Conservation (phyloP, 2,329 filamentous ascomycete species). For the Fusarium chuoi region DNA sequence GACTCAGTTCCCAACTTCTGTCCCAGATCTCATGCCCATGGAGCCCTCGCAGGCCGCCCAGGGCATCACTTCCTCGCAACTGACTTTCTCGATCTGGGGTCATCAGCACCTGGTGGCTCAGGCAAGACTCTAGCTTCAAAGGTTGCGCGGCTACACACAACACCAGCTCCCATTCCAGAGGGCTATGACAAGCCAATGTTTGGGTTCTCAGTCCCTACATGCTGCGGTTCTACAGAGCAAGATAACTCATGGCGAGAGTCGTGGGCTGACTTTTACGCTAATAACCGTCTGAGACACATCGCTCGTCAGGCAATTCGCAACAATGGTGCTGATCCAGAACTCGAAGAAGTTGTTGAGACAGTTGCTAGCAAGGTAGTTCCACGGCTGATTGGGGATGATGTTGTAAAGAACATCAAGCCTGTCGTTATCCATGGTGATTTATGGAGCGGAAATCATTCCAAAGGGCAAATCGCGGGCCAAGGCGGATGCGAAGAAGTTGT, state of each 20-base stretch:
- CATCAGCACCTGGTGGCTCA: slow-evolving; percentile 54
- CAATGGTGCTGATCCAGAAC: slow-evolving; percentile 72
- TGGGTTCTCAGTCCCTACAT: slow-evolving; percentile 86
- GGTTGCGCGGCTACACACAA: slow-evolving; percentile 81
- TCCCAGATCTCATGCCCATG: slow-evolving; percentile 79
- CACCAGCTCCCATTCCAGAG: slow-evolving; percentile 72
- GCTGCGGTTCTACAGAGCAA: slow-evolving; percentile 86
- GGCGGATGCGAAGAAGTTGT: slow-evolving; percentile 76
- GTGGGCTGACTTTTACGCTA: slow-evolving; percentile 89
- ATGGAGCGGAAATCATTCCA: slow-evolving; percentile 88
- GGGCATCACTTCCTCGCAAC: slow-evolving; percentile 71
- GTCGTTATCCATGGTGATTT: slow-evolving; percentile 91
- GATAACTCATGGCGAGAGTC: slow-evolving; percentile 77
- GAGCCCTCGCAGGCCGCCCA: slow-evolving; percentile 65
- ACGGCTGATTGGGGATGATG: slow-evolving; percentile 74
- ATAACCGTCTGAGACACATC: slow-evolving; percentile 77
- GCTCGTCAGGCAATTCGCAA: slow-evolving; percentile 64
- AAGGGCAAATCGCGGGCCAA: slow-evolving; percentile 68
- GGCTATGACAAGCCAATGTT: slow-evolving; percentile 72
- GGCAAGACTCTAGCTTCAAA: slow-evolving; percentile 75
- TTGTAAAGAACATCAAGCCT: slow-evolving; percentile 73
- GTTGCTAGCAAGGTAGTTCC: slow-evolving; percentile 76
- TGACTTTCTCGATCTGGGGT: slow-evolving; percentile 78
- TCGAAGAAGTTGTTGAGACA: slow-evolving; percentile 71
- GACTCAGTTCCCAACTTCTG: slow-evolving; percentile 77